Conservation (phyloP, 2,329 filamentous ascomycete species). For the Aplosporella prunicola region DNA sequence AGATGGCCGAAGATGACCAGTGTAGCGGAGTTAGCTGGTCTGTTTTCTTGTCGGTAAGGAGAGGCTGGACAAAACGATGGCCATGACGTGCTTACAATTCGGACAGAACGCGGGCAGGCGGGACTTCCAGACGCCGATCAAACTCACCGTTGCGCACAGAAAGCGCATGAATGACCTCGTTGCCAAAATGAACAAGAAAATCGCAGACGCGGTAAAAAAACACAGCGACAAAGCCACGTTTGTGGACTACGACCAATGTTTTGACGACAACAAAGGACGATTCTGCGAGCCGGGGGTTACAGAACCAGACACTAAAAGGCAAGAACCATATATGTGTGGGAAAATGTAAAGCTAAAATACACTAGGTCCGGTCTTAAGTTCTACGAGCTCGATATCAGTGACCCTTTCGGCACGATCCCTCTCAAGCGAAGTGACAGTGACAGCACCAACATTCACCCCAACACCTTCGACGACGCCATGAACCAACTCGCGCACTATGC, state of each 20-base stretch:
- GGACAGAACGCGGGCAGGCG: conserved; percentile 3
- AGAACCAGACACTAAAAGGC: conserved; percentile 21
- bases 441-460: too few species aligned
- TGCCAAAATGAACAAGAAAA: conserved; percentile 17
- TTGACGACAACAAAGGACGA: conserved; percentile 15
- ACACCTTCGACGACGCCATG: too few species aligned
- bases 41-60: conserved; percentile 17
- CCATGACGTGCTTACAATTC: not conserved
- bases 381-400: conserved; percentile 25
- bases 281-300: conserved; percentile 21
- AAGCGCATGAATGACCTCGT: conserved; percentile 21
- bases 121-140: not conserved
- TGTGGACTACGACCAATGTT: conserved; percentile 18
- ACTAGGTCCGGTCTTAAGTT: conserved; percentile 20
- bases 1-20: conserved; percentile 19
- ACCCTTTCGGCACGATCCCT: conserved; percentile 17
- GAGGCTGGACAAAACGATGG: conserved; percentile 19
- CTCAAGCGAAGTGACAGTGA: too few species aligned
- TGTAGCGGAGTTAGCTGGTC: conserved; percentile 18
- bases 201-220: conserved; percentile 14
- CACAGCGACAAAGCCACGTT: conserved; percentile 17
- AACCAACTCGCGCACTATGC: too few species aligned
- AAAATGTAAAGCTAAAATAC: too few species aligned
- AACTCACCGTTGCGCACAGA: conserved; percentile 19
- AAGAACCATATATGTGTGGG: too few species aligned